Conservation (phyloP, 768 basidiomycete genomes). For the Phylloporus rhodoxanthus region DNA sequence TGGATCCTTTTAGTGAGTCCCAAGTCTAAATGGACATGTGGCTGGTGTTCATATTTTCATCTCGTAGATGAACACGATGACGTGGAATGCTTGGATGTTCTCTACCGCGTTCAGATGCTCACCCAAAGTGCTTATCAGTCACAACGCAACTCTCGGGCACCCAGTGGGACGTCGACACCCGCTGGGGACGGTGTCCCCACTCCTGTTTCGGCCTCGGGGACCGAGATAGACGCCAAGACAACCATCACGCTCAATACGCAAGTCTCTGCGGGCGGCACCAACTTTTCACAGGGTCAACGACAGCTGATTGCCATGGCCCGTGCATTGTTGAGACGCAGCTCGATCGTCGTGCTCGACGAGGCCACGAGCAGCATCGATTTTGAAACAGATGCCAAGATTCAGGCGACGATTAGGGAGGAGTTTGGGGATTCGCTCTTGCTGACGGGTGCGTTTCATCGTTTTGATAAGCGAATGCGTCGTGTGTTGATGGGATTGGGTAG, state of each 20-base stretch:
- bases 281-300: conserved; percentile 90
- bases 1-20: conserved; percentile 61
- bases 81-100: conserved; percentile 70
- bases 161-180: conserved; percentile 42
- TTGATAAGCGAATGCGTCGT: too few relatives aligned
- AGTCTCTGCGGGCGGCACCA: conserved; percentile 79
- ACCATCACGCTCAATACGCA: conserved; percentile 66
- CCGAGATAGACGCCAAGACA: conserved; percentile 52
- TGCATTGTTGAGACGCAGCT: conserved; percentile 63
- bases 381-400: conserved; percentile 86
- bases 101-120: conserved; percentile 77
- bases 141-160: conserved; percentile 44
- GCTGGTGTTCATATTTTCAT: background rate
- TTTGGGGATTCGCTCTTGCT: conserved; percentile 70
- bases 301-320: conserved; percentile 86
- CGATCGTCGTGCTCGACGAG: conserved; percentile 75
- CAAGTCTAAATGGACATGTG: background rate
- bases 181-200: conserved; percentile 38
- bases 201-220: conserved; percentile 36
- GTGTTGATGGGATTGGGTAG: conserved; percentile 13
- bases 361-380: conserved; percentile 86
- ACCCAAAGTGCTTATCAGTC: conserved; percentile 44
- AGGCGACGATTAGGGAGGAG: conserved; percentile 80
- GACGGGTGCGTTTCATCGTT: conserved; percentile 45
- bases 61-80: conserved; percentile 67